phyloP scores from a whole-genome alignment of 2,329 filamentous ascomycete genomes.

The Phialophora verrucosa region DNA sequence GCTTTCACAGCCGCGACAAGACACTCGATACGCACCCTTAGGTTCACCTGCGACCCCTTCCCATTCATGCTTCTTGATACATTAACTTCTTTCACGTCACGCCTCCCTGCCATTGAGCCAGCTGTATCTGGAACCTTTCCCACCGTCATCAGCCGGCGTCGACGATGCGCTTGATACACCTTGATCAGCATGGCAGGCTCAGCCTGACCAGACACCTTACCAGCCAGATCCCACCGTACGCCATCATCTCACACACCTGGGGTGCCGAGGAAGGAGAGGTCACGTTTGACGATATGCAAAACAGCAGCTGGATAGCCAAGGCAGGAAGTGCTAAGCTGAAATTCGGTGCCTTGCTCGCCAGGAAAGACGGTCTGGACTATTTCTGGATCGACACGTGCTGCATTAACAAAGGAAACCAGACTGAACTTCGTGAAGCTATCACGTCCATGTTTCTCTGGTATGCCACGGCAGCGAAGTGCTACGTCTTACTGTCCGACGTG shows the following conservation, averaged over 20 bases:
- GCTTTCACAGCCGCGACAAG: no score
- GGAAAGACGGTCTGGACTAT: constrained; percentile 40
- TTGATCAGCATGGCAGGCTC: neutral
- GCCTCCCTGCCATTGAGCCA: neutral
- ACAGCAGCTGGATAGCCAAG: constrained; percentile 2
- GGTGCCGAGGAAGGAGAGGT: neutral
- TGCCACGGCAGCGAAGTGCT: neutral
- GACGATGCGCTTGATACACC: neutral
- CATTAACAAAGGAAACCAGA: constrained; percentile 34
- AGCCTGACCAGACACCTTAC: neutral
- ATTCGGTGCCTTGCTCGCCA: constrained; percentile 34
- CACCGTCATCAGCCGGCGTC: neutral
- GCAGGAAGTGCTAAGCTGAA: constrained; percentile 40
- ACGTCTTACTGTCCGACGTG: neutral
- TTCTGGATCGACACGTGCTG: constrained; percentile 41
- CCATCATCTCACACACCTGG: constrained; percentile 1
- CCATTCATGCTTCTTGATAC: no score
- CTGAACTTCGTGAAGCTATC: neutral
- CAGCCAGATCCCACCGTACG: neutral
- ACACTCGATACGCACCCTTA: no score
- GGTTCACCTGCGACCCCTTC: no score
- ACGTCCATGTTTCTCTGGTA: constrained; percentile 7
- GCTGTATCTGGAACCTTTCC: neutral
- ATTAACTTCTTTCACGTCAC: no score
- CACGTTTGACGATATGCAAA: neutral